Evolutionary conservation across 164 flowering plant genomes (phyloP), one percentile per base, ranked within the genome.

Genomic region (Warburgia ugandensis): DNA sequence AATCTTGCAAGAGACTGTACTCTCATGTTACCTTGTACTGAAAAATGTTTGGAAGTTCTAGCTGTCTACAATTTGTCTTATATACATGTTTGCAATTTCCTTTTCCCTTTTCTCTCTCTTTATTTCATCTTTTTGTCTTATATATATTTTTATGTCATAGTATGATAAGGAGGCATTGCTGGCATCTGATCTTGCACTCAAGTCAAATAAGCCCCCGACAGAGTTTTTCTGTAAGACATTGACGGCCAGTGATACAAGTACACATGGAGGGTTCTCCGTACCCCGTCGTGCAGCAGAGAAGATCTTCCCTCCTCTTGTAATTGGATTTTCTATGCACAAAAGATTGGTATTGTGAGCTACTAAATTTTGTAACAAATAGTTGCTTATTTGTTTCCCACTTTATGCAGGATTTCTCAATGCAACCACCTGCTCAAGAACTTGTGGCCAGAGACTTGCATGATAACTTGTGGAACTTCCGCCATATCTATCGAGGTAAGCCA

Each of bases 241-340:
- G 63, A 92, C 99, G 12, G 96, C 99, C 22, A 92, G 98, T 77
- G 99, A 94, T 56, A 89, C 97, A 5, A 94, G 99, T 64, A 94
- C 99, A 40, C 99, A 94, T 77, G 99, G 99, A 33, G 99, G 99
- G 25, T 94, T 94, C 63, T 94, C 99, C 32, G 99, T 94, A 27
- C 99, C 97, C 2, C 99, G 99, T n/a, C 97, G 97, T 48, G 87
- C 97, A 53, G 99, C 99, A 27, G 99, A 94, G 61, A 94, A 94
- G 59, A 88, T 86, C 16, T 94, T 94, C 67, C 99, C 99, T 57
- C 62, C 88, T 68, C 84, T 94, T 58, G 99, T 94, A 68, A 73
- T 81, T 16, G 7, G n/a, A 30, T 29, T 57, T 36, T 31, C 22
- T 27, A 20, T 3, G 6, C 40, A 21, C 48, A 3, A 11, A 27